phyloP scores from a whole-genome alignment of 805 yeast genomes.

The Cyberlindnera amylophila region DNA sequence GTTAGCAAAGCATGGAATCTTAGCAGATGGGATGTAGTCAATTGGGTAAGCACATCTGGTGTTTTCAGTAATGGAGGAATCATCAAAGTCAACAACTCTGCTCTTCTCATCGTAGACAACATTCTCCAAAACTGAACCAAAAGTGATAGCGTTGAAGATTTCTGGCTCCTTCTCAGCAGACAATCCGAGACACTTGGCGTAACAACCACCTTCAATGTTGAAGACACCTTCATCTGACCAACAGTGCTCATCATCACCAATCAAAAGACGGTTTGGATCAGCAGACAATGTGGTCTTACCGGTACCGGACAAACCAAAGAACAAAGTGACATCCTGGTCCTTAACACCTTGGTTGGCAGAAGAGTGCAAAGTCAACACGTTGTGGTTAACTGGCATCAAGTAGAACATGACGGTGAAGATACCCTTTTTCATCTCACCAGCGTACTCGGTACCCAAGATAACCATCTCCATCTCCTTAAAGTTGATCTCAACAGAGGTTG shows the following conservation, averaged over 20 bases:
- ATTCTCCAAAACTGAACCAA: conserved; percentile 93
- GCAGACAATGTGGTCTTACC: conserved; percentile 98
- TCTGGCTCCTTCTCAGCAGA: conserved; percentile 94
- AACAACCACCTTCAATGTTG: conserved; percentile 99
- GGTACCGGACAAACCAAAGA: conserved; percentile 96
- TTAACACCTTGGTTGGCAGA: conserved; percentile 87
- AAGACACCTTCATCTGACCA: conserved; percentile 98
- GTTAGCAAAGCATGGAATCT: conserved; percentile 89
- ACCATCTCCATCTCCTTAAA: conserved; percentile 99
- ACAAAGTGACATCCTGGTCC: conserved; percentile 84
- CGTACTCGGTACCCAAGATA: conserved; percentile 96
- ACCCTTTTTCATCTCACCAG: conserved; percentile 99
- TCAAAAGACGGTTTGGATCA: conserved; percentile 87
- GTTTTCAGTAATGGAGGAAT: conserved; percentile 85
- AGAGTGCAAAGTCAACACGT: conserved; percentile 90
- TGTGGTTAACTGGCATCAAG: conserved; percentile 92
- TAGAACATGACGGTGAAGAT: conserved; percentile 98
- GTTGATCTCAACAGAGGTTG: conserved; percentile 93
- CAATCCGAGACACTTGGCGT: conserved; percentile 93
- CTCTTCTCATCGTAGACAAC: conserved; percentile 77
- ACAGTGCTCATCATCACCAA: conserved; percentile 99
- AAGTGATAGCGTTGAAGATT: conserved; percentile 89
- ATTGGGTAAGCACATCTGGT: conserved; percentile 99
- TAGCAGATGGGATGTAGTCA: conserved; percentile 93
- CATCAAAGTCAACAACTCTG: conserved; percentile 82